phyloP scores from a whole-genome alignment of 192 early-diverging fungal genomes.

The Dispira parvispora region DNA sequence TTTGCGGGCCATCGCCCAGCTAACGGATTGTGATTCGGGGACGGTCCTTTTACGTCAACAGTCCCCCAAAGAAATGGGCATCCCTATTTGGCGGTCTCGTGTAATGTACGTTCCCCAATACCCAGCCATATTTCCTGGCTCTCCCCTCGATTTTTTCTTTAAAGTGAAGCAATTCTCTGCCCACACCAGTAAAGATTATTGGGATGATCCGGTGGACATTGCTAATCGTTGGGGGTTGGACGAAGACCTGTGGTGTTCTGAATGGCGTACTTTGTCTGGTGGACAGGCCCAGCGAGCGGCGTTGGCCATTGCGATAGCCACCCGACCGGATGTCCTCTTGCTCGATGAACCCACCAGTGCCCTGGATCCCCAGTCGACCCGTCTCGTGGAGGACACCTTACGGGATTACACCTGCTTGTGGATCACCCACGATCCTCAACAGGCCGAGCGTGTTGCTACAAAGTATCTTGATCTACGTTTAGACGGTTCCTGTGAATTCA shows the following conservation, averaged over 20 bases:
- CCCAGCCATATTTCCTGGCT: slow-evolving; percentile 48
- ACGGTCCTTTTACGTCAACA: slow-evolving; percentile 29
- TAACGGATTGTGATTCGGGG: slow-evolving; percentile 46
- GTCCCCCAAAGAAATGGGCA: slow-evolving; percentile 34
- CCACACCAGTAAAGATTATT: slow-evolving; percentile 23
- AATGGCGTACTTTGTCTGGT: slow-evolving; percentile 64
- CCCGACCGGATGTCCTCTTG: slow-evolving; percentile 55
- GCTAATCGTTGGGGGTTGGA: slow-evolving; percentile 48
- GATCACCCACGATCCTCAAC: slow-evolving; percentile 63
- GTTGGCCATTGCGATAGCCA: slow-evolving; percentile 61
- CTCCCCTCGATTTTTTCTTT: slow-evolving; percentile 50
- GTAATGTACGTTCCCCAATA: slow-evolving; percentile 81
- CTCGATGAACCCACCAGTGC: slow-evolving; percentile 84
- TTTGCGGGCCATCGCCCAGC: slow-evolving; percentile 63
- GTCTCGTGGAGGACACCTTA: slow-evolving; percentile 56
- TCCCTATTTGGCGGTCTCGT: slow-evolving; percentile 55
- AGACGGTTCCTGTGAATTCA: slow-evolving; percentile 14
- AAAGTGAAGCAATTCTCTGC: slow-evolving; percentile 32
- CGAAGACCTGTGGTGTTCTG: slow-evolving; percentile 48
- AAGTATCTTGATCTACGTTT: slow-evolving; percentile 17
- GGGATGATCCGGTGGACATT: slow-evolving; percentile 46
- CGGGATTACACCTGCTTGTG: slow-evolving; percentile 46
- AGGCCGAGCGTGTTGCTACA: slow-evolving; percentile 40
- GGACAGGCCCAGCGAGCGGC: slow-evolving; percentile 73
- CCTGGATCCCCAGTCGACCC: slow-evolving; percentile 50